These are phyloP conservation scores for Lipomyces chichibuensis DNA, from an alignment of 805 yeast genomes.

Conservation along the genomic window DNA sequence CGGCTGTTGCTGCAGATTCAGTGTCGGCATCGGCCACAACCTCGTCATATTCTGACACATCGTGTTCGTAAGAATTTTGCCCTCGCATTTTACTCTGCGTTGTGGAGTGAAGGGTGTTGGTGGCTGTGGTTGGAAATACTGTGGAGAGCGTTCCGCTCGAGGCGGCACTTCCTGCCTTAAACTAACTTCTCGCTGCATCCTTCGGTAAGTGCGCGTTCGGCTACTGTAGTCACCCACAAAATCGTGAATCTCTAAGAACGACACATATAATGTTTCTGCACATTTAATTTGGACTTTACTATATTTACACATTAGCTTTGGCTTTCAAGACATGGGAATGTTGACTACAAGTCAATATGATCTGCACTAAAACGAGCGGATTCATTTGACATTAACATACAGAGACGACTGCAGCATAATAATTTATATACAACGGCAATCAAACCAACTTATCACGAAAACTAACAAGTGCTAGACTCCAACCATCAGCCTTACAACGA, in stretches of 20 bases:
- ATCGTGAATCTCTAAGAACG: no score
- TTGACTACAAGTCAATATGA: neutral
- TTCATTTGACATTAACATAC: neutral
- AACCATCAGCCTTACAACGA: neutral
- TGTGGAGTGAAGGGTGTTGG: neutral
- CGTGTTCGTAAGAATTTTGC: neutral
- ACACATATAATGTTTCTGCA: no score
- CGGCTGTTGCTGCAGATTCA: neutral
- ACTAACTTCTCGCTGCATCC: no score
- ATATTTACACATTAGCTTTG: no score
- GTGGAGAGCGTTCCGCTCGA: no score
- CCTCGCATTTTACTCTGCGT: neutral
- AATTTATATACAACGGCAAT: neutral
- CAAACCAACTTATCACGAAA: neutral
- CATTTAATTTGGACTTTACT: no score
- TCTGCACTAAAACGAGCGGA: neutral
- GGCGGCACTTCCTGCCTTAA: no score
- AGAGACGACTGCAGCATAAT: neutral
- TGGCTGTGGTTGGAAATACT: neutral
- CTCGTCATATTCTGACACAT: constrained; percentile 1
- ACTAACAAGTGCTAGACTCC: neutral
- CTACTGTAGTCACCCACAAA: no score
- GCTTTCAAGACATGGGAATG: neutral
- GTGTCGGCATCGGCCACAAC: neutral
- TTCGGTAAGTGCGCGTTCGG: no score